Percentiles rank a stretch among this genome's conserved stretches.
These are phyloP conservation scores for Gyrodon lividus DNA, from an alignment of 768 basidiomycete genomes.

Conservation along the genomic window DNA sequence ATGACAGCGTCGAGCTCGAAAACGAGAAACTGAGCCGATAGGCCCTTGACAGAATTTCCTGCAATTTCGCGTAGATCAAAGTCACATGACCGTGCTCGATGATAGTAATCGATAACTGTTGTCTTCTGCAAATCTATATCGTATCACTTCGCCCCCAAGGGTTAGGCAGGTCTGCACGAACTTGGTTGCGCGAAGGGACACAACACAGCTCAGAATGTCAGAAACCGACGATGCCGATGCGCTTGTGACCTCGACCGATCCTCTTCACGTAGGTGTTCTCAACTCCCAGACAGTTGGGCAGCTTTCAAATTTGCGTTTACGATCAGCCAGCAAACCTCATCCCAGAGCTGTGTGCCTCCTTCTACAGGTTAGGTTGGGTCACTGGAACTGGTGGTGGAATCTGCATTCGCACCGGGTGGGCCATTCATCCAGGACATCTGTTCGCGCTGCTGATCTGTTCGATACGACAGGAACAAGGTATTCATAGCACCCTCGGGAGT, in stretches of 20 bases:
- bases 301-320: background rate
- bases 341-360: slow-evolving; percentile 77
- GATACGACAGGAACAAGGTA: slow-evolving; percentile 58
- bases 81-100: background rate
- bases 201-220: slow-evolving; percentile 15
- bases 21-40: too few species aligned
- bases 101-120: too few species aligned
- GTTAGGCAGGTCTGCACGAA: too few species aligned
- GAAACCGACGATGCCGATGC: slow-evolving; percentile 36
- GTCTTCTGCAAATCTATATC: too few species aligned
- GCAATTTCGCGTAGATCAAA: too few species aligned
- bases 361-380: slow-evolving; percentile 90
- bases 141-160: too few species aligned
- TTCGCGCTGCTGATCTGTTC: background rate
- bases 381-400: slow-evolving; percentile 88
- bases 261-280: slow-evolving; percentile 50
- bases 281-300: background rate
- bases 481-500: slow-evolving; percentile 89
- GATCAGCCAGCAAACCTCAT: slow-evolving; percentile 87
- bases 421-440: background rate
- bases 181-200: background rate
- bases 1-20: slow-evolving; percentile 75
- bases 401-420: slow-evolving; percentile 67
- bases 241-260: slow-evolving; percentile 60
- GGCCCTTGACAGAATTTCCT: too few species aligned